Conservation (phyloP, 768 basidiomycete genomes). For the Boletellus ananas region DNA sequence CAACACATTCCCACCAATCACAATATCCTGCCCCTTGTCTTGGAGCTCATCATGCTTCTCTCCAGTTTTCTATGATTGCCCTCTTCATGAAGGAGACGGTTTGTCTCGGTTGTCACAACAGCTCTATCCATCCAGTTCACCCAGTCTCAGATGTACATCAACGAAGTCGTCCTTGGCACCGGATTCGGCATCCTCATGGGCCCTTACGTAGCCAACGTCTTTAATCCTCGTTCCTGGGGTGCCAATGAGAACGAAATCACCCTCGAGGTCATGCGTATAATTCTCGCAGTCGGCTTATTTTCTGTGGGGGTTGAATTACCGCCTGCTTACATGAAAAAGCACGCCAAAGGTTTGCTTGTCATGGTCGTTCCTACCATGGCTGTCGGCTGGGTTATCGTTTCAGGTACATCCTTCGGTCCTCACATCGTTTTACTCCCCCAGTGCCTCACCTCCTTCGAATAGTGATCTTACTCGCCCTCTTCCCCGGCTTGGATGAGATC, state of each 20-base stretch:
- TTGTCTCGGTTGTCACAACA: neutral
- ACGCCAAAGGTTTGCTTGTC: constrained; percentile 63
- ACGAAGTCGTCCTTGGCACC: constrained; percentile 92
- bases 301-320: constrained; percentile 95
- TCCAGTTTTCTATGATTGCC: constrained; percentile 80
- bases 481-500: constrained; percentile 67
- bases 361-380: constrained; percentile 86
- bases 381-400: constrained; percentile 76
- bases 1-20: neutral
- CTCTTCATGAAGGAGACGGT: constrained; percentile 81
- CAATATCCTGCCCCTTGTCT: neutral
- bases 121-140: neutral
- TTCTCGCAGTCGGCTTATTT: constrained; percentile 90
- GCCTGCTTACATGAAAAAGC: constrained; percentile 73
- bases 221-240: constrained; percentile 78
- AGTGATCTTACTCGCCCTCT: constrained; percentile 67
- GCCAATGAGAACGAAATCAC: constrained; percentile 57
- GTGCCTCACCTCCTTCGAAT: neutral
- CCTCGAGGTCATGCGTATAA: constrained; percentile 80
- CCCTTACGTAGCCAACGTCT: constrained; percentile 65
- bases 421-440: neutral
- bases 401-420: constrained; percentile 41
- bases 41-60: neutral
- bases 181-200: constrained; percentile 59
- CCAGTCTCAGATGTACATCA: constrained; percentile 65